phyloP scores from a whole-genome alignment of 2,329 filamentous ascomycete genomes.

The Albifimbria verrucaria region DNA sequence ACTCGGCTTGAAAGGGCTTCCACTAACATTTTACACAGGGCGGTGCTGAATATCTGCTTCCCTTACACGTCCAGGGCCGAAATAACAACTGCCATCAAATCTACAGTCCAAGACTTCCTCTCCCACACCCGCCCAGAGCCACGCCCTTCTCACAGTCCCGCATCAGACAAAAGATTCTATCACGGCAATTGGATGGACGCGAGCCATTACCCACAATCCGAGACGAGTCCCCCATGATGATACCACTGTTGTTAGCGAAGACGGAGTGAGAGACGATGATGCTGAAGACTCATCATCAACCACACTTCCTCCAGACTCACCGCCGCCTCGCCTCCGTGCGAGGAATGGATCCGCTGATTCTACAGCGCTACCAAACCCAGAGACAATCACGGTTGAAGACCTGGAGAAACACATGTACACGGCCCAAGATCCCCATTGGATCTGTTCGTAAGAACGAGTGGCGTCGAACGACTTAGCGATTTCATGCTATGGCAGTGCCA shows the following conservation, averaged over 20 bases:
- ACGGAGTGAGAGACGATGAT: slow-evolving; percentile 36
- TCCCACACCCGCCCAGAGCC: slow-evolving; percentile 63
- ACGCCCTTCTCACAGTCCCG: slow-evolving; percentile 83
- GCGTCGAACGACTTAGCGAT: slow-evolving; percentile 88
- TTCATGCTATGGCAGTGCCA: slow-evolving; percentile 99
- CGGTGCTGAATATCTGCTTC: slow-evolving; percentile 87
- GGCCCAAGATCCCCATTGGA: slow-evolving; percentile 82
- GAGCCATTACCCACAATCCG: slow-evolving; percentile 48
- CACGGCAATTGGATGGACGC: slow-evolving; percentile 53
- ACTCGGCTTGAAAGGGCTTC: background rate
- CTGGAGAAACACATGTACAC: slow-evolving; percentile 88
- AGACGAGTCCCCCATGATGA: slow-evolving; percentile 42
- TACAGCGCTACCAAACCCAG: slow-evolving; percentile 64
- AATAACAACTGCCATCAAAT: slow-evolving; percentile 84
- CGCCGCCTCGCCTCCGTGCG: slow-evolving; percentile 34
- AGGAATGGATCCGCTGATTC: slow-evolving; percentile 29
- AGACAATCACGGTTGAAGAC: slow-evolving; percentile 80
- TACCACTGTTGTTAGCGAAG: slow-evolving; percentile 41
- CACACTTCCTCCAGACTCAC: slow-evolving; percentile 54
- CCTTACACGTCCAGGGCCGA: slow-evolving; percentile 96
- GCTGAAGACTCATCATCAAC: slow-evolving; percentile 59
- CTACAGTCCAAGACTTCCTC: slow-evolving; percentile 84
- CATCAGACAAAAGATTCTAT: slow-evolving; percentile 81
- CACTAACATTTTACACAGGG: slow-evolving; percentile 31
- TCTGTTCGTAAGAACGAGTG: slow-evolving; percentile 86